These are phyloP conservation scores for Bryopsis sp. DNA, from an alignment of 139 green algal genomes.

Conservation along the genomic window DNA sequence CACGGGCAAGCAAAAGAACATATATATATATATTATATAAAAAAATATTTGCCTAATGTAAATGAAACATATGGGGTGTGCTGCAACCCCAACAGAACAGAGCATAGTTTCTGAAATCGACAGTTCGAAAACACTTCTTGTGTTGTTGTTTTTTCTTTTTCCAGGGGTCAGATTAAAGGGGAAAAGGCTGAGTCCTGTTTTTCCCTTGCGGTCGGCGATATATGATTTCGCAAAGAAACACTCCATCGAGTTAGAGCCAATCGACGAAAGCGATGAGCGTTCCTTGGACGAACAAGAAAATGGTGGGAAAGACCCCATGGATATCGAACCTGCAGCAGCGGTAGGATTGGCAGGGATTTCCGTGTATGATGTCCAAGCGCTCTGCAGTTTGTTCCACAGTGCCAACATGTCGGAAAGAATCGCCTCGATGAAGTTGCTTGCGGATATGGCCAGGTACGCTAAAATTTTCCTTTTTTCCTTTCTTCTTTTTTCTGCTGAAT, in stretches of 20 bases:
- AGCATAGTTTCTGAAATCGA: no score
- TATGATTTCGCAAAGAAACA: not conserved
- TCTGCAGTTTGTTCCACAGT: not conserved
- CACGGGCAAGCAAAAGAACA: no score
- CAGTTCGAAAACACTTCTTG: no score
- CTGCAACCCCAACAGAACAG: no score
- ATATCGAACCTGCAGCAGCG: not conserved
- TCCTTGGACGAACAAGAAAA: not conserved
- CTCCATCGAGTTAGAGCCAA: not conserved
- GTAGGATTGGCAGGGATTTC: constrained; percentile 1
- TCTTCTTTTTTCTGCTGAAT: not conserved
- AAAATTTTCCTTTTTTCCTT: not conserved
- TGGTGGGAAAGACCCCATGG: not conserved
- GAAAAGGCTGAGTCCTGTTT: not conserved
- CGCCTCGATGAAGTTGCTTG: constrained; percentile 9
- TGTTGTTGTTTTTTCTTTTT: not conserved
- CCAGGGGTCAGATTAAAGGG: constrained; percentile 1
- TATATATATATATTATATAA: no score
- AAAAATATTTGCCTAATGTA: no score
- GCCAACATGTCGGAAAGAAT: not conserved
- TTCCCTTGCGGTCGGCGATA: constrained; percentile 9
- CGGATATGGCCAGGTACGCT: constrained; percentile 15
- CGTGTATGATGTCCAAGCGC: constrained; percentile 9
- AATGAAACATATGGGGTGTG: no score
- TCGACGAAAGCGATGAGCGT: not conserved